phyloP scores from a whole-genome alignment of 2,329 filamentous ascomycete genomes.

The Leptographium lundbergii region DNA sequence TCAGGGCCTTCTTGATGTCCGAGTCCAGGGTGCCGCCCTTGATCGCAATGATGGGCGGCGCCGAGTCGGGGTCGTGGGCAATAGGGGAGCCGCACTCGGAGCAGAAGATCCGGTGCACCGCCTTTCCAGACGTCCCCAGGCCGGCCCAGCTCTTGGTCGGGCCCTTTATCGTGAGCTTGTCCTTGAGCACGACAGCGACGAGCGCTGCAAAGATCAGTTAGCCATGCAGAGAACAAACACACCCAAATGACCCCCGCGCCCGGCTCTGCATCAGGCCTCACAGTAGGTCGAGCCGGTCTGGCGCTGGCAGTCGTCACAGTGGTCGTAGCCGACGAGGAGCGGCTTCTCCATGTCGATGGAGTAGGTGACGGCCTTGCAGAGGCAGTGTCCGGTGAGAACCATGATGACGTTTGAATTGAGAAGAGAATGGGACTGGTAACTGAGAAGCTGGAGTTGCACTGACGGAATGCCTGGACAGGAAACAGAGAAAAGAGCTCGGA shows the following conservation, averaged over 20 bases:
- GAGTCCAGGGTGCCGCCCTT: constrained; percentile 53
- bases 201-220: constrained; percentile 33
- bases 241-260: not conserved
- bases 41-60: constrained; percentile 56
- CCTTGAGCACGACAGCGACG: constrained; percentile 53
- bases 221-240: not conserved
- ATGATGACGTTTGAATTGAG: constrained; percentile 30
- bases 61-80: constrained; percentile 57
- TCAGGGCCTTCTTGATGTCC: constrained; percentile 54
- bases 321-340: constrained; percentile 50
- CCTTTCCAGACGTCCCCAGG: constrained; percentile 45
- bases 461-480: not conserved
- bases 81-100: constrained; percentile 56
- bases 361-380: constrained; percentile 62
- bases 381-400: constrained; percentile 57
- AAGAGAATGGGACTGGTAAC: not conserved
- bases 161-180: constrained; percentile 49
- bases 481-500: not conserved
- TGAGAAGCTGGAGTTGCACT: not conserved
- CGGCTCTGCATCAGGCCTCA: constrained; percentile 20
- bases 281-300: constrained; percentile 58
- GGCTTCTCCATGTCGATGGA: constrained; percentile 38
- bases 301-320: constrained; percentile 63
- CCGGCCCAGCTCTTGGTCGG: constrained; percentile 53
- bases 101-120: constrained; percentile 58